Percentiles rank a stretch among this genome's conserved stretches.
These are phyloP conservation scores for Akanthomyces muscarius DNA, from an alignment of 2,329 filamentous ascomycete species.

Conservation along the genomic window DNA sequence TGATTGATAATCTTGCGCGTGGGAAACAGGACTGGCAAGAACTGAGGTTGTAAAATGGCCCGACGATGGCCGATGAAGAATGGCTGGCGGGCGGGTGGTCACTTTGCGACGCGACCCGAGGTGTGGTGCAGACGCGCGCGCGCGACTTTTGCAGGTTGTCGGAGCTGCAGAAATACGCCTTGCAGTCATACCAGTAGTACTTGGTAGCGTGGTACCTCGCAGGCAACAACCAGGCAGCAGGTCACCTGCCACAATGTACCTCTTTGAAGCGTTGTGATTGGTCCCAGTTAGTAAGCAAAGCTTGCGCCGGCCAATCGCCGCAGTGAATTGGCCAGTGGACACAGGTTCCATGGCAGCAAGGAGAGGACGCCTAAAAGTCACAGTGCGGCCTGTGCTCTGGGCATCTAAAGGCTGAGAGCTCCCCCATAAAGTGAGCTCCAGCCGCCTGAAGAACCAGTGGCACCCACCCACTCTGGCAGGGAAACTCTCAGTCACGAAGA, in stretches of 20 bases:
- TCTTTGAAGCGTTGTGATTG: conserved; percentile 26
- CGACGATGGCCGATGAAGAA: conserved; percentile 9
- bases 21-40: neutral
- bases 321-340: conserved; percentile 31
- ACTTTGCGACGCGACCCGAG: conserved; percentile 26
- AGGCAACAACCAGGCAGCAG: conserved; percentile 29
- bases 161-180: neutral
- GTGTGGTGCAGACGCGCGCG: conserved; percentile 23
- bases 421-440: conserved; percentile 1
- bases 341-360: conserved; percentile 22
- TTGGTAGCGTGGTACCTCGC: conserved; percentile 21
- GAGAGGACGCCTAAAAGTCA: no score
- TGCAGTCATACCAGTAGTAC: conserved; percentile 6
- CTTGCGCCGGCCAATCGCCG: conserved; percentile 27
- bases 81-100: neutral
- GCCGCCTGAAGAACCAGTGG: neutral
- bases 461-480: neutral
- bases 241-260: conserved; percentile 27
- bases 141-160: conserved; percentile 21
- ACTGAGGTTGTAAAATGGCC: neutral
- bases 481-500: neutral
- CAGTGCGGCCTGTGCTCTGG: conserved; percentile 2
- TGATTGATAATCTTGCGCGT: conserved; percentile 8
- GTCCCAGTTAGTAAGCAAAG: conserved; percentile 25
- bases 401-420: conserved; percentile 12